Conservation (phyloP, 805 yeast species). For the Phaffomyces thermotolerans region DNA sequence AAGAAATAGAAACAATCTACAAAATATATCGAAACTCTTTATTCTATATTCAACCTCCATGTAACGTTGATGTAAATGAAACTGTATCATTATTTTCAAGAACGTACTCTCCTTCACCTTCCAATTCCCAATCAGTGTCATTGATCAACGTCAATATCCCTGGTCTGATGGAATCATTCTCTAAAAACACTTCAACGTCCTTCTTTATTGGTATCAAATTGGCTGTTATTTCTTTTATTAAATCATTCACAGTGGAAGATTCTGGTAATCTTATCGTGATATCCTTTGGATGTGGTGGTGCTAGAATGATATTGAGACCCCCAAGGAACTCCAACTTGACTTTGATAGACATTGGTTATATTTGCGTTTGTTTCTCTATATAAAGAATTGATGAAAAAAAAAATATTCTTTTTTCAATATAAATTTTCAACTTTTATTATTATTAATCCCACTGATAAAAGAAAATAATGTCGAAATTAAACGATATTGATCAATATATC, state of each 20-base stretch:
- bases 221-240: slow-evolving; percentile 47
- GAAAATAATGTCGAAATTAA: background rate
- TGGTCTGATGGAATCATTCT: slow-evolving; percentile 78
- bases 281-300: slow-evolving; percentile 49
- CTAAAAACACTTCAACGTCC: slow-evolving; percentile 69
- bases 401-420: background rate
- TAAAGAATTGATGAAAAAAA: too few species aligned
- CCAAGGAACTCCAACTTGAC: slow-evolving; percentile 34
- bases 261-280: slow-evolving; percentile 41
- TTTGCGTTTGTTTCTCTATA: background rate
- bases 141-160: slow-evolving; percentile 88
- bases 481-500: slow-evolving; percentile 3
- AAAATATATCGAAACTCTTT: too few species aligned
- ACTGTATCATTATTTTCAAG: slow-evolving; percentile 70
- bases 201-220: slow-evolving; percentile 52
- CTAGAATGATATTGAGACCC: slow-evolving; percentile 66
- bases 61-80: slow-evolving; percentile 87
- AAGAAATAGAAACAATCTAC: background rate
- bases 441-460: background rate
- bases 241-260: slow-evolving; percentile 34
- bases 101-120: slow-evolving; percentile 79
- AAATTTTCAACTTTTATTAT: background rate
- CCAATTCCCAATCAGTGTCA: slow-evolving; percentile 95
- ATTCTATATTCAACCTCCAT: too few species aligned
- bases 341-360: background rate